These are phyloP conservation scores for Wickerhamomyces tratensis DNA, from an alignment of 805 yeast species.

Conservation along the genomic window DNA sequence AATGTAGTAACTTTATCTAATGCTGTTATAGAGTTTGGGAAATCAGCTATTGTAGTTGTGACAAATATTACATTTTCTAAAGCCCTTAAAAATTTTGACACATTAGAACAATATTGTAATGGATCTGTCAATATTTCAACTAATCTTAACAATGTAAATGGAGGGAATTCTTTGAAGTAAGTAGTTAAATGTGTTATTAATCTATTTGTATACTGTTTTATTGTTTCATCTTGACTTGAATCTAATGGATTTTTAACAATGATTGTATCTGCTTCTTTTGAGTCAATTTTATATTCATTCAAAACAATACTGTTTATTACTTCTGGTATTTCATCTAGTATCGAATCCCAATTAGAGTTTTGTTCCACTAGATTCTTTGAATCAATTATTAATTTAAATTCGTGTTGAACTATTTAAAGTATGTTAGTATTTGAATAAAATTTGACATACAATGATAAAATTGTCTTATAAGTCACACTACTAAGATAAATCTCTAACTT, in stretches of 20 bases:
- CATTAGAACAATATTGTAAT: slow-evolving; percentile 24
- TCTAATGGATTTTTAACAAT: slow-evolving; percentile 6
- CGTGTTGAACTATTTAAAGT: no score
- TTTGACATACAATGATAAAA: no score
- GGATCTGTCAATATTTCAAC: slow-evolving; percentile 39
- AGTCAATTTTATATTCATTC: background rate
- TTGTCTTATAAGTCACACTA: no score
- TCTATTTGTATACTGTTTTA: slow-evolving; percentile 3
- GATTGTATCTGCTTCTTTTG: background rate
- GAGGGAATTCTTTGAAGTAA: slow-evolving; percentile 18
- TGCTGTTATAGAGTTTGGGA: background rate
- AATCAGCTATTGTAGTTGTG: slow-evolving; percentile 7
- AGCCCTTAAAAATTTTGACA: slow-evolving; percentile 36
- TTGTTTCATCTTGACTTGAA: background rate
- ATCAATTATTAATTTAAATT: background rate
- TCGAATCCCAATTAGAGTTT: slow-evolving; percentile 3
- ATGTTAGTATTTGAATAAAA: no score
- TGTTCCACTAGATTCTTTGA: background rate
- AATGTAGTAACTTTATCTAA: background rate
- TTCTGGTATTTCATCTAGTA: slow-evolving; percentile 1
- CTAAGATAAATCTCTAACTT: no score
- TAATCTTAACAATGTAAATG: slow-evolving; percentile 39
- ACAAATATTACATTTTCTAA: slow-evolving; percentile 19
- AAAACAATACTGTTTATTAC: background rate
- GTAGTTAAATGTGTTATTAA: slow-evolving; percentile 4